Conservation (phyloP, 257 asterid species). For the Cordia subcordata region DNA sequence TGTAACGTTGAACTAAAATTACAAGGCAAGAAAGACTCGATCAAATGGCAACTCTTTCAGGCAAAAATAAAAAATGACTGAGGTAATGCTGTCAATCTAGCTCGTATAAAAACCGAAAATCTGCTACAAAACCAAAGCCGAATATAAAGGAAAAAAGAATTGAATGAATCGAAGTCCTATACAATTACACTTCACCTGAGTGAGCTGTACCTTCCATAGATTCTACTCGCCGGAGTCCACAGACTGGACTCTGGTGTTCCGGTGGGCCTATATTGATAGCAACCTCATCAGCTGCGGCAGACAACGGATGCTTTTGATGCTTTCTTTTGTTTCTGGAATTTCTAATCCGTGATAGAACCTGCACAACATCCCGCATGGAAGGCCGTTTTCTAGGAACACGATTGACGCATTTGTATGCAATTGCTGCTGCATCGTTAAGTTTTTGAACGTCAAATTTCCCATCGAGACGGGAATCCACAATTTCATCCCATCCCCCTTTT, state of each 20-base stretch:
- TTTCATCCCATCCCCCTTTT: constrained; percentile 91
- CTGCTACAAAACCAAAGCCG: constrained; percentile 27
- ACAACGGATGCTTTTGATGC: constrained; percentile 31
- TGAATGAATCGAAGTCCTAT: constrained; percentile 11
- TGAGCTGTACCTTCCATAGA: constrained; percentile 67
- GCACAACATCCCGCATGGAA: constrained; percentile 80
- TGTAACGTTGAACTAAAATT: constrained; percentile 20
- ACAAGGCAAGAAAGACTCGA: constrained; percentile 7
- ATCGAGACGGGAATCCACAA: constrained; percentile 73
- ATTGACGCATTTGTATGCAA: constrained; percentile 76
- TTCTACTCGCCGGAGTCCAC: constrained; percentile 53
- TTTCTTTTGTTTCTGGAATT: constrained; percentile 40
- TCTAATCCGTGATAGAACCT: constrained; percentile 59
- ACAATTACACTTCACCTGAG: constrained; percentile 49
- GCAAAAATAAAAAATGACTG: constrained; percentile 3
- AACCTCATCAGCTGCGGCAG: constrained; percentile 46
- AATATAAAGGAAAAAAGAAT: neutral
- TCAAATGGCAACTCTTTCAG: constrained; percentile 17
- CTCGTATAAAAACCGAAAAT: constrained; percentile 21
- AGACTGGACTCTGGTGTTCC: constrained; percentile 30
- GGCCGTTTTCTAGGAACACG: constrained; percentile 62
- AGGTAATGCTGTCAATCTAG: constrained; percentile 14
- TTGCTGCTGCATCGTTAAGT: constrained; percentile 64
- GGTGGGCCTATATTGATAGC: constrained; percentile 40
- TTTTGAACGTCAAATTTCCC: constrained; percentile 63